A percentile compares a stretch with the other conserved stretches of the same genome.
Evolutionary conservation across 495 filamentous ascomycete genomes (phyloP).

Genomic region (Penicillium coffeae): DNA sequence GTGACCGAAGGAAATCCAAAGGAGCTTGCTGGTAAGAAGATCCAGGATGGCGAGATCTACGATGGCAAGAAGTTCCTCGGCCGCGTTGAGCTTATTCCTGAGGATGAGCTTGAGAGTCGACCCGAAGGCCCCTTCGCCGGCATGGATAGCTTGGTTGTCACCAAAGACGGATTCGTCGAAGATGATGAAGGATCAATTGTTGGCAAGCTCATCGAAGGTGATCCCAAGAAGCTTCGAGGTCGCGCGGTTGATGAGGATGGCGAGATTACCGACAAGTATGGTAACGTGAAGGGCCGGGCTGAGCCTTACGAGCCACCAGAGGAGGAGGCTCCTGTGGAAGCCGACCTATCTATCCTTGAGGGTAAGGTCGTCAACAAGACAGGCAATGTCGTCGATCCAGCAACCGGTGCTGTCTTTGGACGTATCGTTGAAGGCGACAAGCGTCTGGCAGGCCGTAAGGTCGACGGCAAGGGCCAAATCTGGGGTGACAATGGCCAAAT

Average conservation of each 20-base stretch:
- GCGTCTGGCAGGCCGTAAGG: slow-evolving; percentile 72
- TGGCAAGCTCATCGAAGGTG: slow-evolving; percentile 72
- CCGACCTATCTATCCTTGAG: slow-evolving; percentile 66
- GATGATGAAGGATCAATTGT: slow-evolving; percentile 66
- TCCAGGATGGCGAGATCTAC: slow-evolving; percentile 72
- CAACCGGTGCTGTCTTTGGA: slow-evolving; percentile 67
- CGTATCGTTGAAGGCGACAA: slow-evolving; percentile 72
- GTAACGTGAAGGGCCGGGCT: slow-evolving; percentile 73
- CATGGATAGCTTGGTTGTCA: slow-evolving; percentile 65
- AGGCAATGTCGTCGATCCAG: slow-evolving; percentile 73
- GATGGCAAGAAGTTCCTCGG: slow-evolving; percentile 69
- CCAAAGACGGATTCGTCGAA: slow-evolving; percentile 65
- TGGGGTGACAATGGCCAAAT: slow-evolving; percentile 78
- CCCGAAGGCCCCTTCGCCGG: slow-evolving; percentile 71
- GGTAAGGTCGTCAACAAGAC: slow-evolving; percentile 84
- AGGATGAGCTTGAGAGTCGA: slow-evolving; percentile 66
- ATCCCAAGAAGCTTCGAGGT: slow-evolving; percentile 69
- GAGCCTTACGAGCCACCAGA: slow-evolving; percentile 64
- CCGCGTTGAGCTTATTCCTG: slow-evolving; percentile 67
- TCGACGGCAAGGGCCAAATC: slow-evolving; percentile 75
- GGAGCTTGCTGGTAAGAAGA: slow-evolving; percentile 63
- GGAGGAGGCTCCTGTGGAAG: slow-evolving; percentile 40
- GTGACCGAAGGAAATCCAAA: slow-evolving; percentile 65
- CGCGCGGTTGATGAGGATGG: slow-evolving; percentile 77
- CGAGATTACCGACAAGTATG: slow-evolving; percentile 75